Conservation (phyloP, 176 grass and related monocot genomes). For the Phragmites australis region DNA sequence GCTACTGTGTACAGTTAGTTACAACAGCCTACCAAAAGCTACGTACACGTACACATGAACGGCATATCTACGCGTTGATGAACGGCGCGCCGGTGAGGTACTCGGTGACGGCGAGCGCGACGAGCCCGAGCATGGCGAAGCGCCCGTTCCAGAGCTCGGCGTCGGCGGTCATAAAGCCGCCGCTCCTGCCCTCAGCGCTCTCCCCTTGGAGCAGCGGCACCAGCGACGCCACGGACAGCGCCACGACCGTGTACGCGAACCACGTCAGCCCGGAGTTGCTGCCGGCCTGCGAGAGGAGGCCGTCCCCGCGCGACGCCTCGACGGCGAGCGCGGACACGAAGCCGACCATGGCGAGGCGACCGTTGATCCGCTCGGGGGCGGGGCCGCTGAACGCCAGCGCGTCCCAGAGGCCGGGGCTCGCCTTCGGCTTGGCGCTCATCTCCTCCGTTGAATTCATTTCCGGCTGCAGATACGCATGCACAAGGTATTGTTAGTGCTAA, state of each 20-base stretch:
- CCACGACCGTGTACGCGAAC: conserved; percentile 36
- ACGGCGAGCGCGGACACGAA: conserved; percentile 57
- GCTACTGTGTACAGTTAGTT: no score
- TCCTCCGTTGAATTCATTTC: neutral
- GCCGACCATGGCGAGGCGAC: conserved; percentile 60
- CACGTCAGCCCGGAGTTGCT: conserved; percentile 47
- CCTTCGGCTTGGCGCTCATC: neutral
- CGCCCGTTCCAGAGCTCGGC: conserved; percentile 84
- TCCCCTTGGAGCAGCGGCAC: conserved; percentile 63
- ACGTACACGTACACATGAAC: no score
- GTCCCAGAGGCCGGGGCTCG: conserved; percentile 36
- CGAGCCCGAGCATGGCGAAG: conserved; percentile 74
- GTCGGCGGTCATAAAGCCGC: conserved; percentile 45
- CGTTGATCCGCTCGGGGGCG: conserved; percentile 67
- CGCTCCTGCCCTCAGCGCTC: conserved; percentile 33
- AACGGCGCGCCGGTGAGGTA: conserved; percentile 74
- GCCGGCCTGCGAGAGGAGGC: conserved; percentile 36
- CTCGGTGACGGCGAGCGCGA: conserved; percentile 75
- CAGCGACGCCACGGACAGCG: conserved; percentile 59
- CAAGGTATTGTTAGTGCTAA: neutral
- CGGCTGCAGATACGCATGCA: neutral
- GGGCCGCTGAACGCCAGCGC: conserved; percentile 60
- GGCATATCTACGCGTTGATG: no score
- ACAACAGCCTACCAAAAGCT: no score
- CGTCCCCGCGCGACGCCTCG: conserved; percentile 46